Evolutionary conservation across 2,329 filamentous ascomycete species (phyloP).

Genomic region (Rhynchosporium agropyri): DNA sequence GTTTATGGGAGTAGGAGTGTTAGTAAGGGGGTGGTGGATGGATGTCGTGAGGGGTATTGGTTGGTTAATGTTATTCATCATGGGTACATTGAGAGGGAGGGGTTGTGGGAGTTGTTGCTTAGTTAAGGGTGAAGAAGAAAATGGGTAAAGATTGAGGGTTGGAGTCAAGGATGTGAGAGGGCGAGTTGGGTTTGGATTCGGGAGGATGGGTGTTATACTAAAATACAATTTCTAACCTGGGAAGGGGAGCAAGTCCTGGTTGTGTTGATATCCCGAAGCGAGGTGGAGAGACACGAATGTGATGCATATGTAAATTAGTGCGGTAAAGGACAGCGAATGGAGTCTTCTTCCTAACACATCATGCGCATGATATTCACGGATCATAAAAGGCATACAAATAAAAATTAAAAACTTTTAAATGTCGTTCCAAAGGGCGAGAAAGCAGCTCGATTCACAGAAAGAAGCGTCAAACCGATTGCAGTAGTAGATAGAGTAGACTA

Average conservation of each 20-base stretch:
- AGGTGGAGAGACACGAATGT: background rate
- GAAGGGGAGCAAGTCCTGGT: background rate
- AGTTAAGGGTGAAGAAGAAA: background rate
- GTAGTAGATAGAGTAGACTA: no score
- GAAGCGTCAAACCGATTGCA: no score
- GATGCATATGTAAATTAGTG: background rate
- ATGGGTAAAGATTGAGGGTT: background rate
- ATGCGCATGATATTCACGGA: no score
- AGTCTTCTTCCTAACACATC: background rate
- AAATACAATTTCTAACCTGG: background rate
- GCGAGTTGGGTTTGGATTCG: background rate
- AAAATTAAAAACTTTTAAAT: no score
- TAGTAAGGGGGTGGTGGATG: conserved; percentile 71
- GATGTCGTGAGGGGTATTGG: conserved; percentile 72
- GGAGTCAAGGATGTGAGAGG: background rate
- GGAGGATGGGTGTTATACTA: no score
- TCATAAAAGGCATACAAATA: no score
- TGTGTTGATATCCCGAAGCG: background rate
- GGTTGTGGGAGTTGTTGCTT: conserved; percentile 70
- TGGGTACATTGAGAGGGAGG: conserved; percentile 70
- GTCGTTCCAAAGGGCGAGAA: no score
- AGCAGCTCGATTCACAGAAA: no score
- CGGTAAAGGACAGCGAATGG: background rate
- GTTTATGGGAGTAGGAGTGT: conserved; percentile 72
- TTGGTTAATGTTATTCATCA: conserved; percentile 90